Base-by-base conservation (phyloP, 371 early-diverging fungal genomes). In the Polyrhizophydium stewartii region DNA sequence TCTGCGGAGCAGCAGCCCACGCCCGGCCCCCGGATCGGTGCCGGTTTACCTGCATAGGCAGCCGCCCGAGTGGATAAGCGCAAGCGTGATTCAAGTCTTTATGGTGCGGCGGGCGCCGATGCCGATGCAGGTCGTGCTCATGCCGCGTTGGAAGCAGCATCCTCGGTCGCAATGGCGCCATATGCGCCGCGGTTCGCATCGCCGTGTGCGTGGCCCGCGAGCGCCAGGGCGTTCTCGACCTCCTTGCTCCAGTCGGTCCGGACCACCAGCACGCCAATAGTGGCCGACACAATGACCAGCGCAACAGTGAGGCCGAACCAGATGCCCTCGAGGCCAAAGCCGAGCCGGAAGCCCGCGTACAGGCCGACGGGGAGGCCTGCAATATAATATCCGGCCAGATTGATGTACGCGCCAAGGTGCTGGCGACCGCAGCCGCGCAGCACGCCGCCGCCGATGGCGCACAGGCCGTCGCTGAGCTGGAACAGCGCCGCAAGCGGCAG, bases 401-500 rank as follows among this genome's bases (percentile, higher is more conserved):
- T 77, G 50, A 77, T 50, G 46, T 65, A 68, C 1, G 73, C 78
- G 21, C 78, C 78, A 50, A 72, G 51, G 19, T 74, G 63, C 35
- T 70, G 78, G 1, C 70, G 45, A 1, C 79, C 79, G 31, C 65
- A 69, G 10, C 76, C 80, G 35, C 80, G 64, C 45, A 79, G 59
- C 24, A 73, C 61, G 2, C 73, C 76, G 27, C 70, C 75, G 10
- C 62, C 61, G 22, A 68, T 55, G 6, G 69, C 75, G 3, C 72
- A 70, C 5, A 73, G 30, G 2, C 65, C 69, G 56, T 79, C 80
- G 32, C 66, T 64, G n/a, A 93, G 73, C 69, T 96, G 96, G 74
- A 89, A 93, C 38, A 89, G 52, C 10, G 93, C 90, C 31, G 81
- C 88, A 5, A 90, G 61, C 0, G 94, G 94, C 59, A 93, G 69